These are phyloP conservation scores for Gnaphalium uliginosum DNA, from an alignment of 129 eudicot species.

Conservation along the genomic window DNA sequence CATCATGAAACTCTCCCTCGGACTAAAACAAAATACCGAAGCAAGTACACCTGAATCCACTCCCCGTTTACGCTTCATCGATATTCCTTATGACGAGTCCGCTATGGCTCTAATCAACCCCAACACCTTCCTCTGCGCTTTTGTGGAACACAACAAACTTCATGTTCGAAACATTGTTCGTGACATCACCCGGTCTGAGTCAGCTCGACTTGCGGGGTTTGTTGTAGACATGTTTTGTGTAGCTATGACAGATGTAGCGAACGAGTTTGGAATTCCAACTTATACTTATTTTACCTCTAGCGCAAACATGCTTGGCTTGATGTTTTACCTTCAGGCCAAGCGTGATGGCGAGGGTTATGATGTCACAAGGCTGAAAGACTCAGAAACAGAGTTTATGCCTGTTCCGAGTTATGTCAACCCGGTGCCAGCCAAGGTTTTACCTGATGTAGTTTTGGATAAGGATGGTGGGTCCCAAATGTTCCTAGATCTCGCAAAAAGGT, in stretches of 20 bases:
- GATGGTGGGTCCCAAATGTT: constrained; percentile 2
- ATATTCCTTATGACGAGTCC: constrained; percentile 30
- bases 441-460: constrained; percentile 6
- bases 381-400: constrained; percentile 5
- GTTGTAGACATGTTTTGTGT: constrained; percentile 33
- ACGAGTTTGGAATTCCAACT: constrained; percentile 28
- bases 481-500: not conserved
- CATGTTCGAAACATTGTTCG: constrained; percentile 12
- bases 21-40: not conserved
- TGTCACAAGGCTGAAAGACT: constrained; percentile 17
- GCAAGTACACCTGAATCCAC: not conserved
- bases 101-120: constrained; percentile 14
- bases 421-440: constrained; percentile 20
- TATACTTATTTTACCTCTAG: constrained; percentile 27
- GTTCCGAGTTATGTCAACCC: constrained; percentile 25
- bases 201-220: constrained; percentile 19
- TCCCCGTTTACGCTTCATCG: constrained; percentile 24
- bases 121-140: constrained; percentile 12
- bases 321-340: constrained; percentile 24
- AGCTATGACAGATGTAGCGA: constrained; percentile 31
- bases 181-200: not conserved
- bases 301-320: constrained; percentile 21
- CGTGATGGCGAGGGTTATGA: constrained; percentile 20
- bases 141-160: constrained; percentile 15
- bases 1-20: constrained; percentile 11